phyloP scores from a whole-genome alignment of 108 stramenopile species.

The Thalassiosira profunda region DNA sequence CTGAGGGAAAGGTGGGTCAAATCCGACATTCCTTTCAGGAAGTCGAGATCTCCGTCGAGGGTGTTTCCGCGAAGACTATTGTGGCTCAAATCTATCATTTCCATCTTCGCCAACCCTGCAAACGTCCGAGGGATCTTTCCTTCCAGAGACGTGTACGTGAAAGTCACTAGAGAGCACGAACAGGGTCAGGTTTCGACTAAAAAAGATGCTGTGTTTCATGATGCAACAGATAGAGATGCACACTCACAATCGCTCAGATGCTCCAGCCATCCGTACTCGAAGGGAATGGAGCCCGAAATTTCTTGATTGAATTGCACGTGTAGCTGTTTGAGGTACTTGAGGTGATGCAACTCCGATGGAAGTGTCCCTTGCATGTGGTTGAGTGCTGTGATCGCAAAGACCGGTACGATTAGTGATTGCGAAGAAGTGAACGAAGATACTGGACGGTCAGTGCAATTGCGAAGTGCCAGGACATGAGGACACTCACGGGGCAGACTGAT shows the following conservation, averaged over 20 bases:
- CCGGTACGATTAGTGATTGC: no score
- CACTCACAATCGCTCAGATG: slow-evolving; percentile 5
- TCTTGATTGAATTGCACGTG: slow-evolving; percentile 7
- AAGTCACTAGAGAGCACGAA: neutral
- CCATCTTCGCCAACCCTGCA: slow-evolving; percentile 6
- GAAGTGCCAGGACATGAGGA: no score
- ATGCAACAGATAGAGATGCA: neutral
- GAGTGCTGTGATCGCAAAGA: no score
- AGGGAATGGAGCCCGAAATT: slow-evolving; percentile 26
- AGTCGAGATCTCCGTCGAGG: slow-evolving; percentile 18
- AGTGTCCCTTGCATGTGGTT: no score
- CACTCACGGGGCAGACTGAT: no score
- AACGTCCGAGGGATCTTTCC: slow-evolving; percentile 31
- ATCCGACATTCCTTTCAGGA: slow-evolving; percentile 3
- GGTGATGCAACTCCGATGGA: slow-evolving; percentile 23
- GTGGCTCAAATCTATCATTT: slow-evolving; percentile 13
- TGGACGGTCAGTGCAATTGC: no score
- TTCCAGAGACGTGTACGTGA: slow-evolving; percentile 2
- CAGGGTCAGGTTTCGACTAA: neutral
- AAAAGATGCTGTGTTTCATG: neutral
- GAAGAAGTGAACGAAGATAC: no score
- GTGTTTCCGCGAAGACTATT: slow-evolving; percentile 6
- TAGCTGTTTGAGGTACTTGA: slow-evolving; percentile 34
- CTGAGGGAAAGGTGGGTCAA: slow-evolving; percentile 16
- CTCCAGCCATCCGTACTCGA: slow-evolving; percentile 25